Conservation (phyloP, 106 monocot species). For the Dendrobium nobile region DNA sequence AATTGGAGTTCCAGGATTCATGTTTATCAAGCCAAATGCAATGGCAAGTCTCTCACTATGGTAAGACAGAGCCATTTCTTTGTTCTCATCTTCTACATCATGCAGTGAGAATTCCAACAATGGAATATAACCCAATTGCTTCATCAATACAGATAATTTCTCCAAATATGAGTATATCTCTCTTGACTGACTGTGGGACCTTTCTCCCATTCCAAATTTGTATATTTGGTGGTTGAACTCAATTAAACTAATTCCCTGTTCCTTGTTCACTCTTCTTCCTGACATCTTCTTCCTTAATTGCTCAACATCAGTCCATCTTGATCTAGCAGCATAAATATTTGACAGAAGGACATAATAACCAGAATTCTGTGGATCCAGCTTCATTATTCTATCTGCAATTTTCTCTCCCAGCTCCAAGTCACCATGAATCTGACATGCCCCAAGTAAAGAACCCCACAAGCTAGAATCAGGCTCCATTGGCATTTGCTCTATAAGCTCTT, state of each 20-base stretch:
- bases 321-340: slow-evolving; percentile 61
- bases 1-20: slow-evolving; percentile 18
- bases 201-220: slow-evolving; percentile 45
- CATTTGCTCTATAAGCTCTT: slow-evolving; percentile 38
- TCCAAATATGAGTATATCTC: slow-evolving; percentile 38
- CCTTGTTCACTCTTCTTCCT: slow-evolving; percentile 34
- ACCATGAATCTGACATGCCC: slow-evolving; percentile 43
- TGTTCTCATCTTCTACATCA: slow-evolving; percentile 62
- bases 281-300: slow-evolving; percentile 47
- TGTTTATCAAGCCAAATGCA: slow-evolving; percentile 54
- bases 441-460: slow-evolving; percentile 56
- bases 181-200: slow-evolving; percentile 35
- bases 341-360: slow-evolving; percentile 71
- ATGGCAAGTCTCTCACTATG: slow-evolving; percentile 68
- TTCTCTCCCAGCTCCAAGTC: slow-evolving; percentile 43
- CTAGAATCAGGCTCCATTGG: slow-evolving; percentile 42
- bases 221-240: slow-evolving; percentile 37
- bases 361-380: slow-evolving; percentile 25
- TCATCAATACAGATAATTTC: slow-evolving; percentile 24
- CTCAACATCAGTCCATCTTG: slow-evolving; percentile 65
- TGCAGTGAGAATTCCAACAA: slow-evolving; percentile 44
- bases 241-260: slow-evolving; percentile 48
- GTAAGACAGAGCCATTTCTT: slow-evolving; percentile 37
- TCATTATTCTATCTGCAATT: slow-evolving; percentile 38
- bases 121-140: slow-evolving; percentile 51